Conservation (phyloP, 306 rosid species). For the Quercus gilva region DNA sequence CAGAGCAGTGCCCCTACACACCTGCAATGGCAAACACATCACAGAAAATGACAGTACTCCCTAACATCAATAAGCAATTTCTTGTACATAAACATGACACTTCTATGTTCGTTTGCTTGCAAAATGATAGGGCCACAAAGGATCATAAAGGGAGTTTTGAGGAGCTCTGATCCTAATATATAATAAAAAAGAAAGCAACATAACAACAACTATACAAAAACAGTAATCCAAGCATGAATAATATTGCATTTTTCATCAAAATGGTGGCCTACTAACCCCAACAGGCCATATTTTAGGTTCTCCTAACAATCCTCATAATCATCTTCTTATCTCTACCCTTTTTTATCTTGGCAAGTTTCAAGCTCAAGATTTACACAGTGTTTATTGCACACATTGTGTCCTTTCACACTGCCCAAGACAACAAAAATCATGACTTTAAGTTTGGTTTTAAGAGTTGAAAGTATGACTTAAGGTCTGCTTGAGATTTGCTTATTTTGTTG, state of each 20-base stretch:
- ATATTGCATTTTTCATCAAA: too few species aligned
- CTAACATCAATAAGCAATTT: background rate
- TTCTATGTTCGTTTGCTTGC: background rate
- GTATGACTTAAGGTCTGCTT: too few species aligned
- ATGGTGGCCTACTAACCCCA: too few species aligned
- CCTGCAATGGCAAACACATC: background rate
- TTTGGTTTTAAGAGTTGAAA: too few species aligned
- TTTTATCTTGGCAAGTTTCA: too few species aligned
- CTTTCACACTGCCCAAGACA: too few species aligned
- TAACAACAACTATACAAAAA: background rate
- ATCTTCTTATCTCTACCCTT: too few species aligned
- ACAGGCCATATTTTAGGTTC: too few species aligned
- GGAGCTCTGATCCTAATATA: background rate
- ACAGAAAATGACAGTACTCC: background rate
- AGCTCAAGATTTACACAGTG: too few species aligned
- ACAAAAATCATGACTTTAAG: too few species aligned
- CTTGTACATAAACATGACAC: background rate
- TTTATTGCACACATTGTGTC: too few species aligned
- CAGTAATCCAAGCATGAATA: background rate
- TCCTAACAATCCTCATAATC: too few species aligned
- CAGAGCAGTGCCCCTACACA: slow-evolving; percentile 17
- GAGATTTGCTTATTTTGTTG: rapidly evolving
- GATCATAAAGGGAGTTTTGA: background rate
- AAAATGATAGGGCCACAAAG: background rate
- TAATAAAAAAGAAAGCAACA: background rate